Evolutionary conservation across 2,329 filamentous ascomycete species (phyloP).

Genomic region (Alternaria novae-zelandiae): DNA sequence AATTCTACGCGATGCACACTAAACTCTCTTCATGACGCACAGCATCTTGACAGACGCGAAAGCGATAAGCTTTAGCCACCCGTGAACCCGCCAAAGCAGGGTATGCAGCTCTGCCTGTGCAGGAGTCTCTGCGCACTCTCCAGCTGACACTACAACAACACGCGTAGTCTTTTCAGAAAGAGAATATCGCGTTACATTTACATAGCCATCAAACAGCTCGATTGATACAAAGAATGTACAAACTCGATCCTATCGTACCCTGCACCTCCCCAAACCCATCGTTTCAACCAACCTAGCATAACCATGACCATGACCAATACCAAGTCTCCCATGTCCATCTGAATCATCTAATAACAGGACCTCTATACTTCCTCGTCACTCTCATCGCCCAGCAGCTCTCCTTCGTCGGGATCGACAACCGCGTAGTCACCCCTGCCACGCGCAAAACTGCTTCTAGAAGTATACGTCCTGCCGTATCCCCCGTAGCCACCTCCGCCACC

Average conservation of each 20-base stretch:
- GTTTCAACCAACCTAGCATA: neutral
- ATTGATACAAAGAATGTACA: neutral
- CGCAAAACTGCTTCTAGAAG: constrained; percentile 87
- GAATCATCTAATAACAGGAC: neutral
- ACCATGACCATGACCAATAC: neutral
- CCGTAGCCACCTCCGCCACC: constrained; percentile 53
- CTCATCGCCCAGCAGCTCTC: constrained; percentile 90
- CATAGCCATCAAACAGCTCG: neutral
- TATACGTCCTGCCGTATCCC: constrained; percentile 66
- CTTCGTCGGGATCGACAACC: constrained; percentile 89
- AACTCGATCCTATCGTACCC: neutral
- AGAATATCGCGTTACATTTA: neutral
- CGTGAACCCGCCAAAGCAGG: neutral
- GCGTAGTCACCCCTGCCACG: constrained; percentile 86
- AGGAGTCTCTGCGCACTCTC: neutral
- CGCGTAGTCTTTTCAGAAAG: neutral
- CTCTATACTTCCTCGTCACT: constrained; percentile 82
- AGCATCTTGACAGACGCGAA: neutral
- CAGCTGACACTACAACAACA: neutral
- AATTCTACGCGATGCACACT: neutral
- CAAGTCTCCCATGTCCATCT: neutral
- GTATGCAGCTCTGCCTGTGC: neutral
- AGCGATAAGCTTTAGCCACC: neutral
- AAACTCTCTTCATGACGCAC: neutral
- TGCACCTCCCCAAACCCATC: neutral